Percentiles rank a stretch among this genome's conserved stretches.
Evolutionary conservation across 495 filamentous ascomycete species (phyloP).

Genomic region (Lophiotrema nucula): DNA sequence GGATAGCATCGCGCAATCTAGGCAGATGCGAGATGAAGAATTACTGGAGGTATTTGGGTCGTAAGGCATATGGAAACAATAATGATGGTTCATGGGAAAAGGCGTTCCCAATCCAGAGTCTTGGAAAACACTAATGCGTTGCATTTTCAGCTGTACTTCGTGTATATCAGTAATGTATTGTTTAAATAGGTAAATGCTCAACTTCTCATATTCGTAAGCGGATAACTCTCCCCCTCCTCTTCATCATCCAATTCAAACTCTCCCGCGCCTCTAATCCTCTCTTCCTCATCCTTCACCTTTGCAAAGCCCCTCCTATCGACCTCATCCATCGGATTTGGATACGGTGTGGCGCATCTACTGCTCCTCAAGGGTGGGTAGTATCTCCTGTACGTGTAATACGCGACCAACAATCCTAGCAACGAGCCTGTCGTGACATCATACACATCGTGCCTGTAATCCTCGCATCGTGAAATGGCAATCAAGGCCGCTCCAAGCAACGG

Average conservation of each 20-base stretch:
- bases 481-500: constrained; percentile 79
- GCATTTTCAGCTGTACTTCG: too few species aligned
- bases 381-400: constrained; percentile 79
- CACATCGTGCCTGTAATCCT: constrained; percentile 94
- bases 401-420: constrained; percentile 68
- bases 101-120: too few species aligned
- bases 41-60: too few species aligned
- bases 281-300: constrained; percentile 32
- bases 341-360: constrained; percentile 54
- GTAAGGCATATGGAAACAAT: too few species aligned
- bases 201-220: constrained; percentile 2
- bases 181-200: too few species aligned
- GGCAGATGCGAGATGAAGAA: too few species aligned
- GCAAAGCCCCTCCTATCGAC: constrained; percentile 5
- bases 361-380: constrained; percentile 59
- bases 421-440: constrained; percentile 83
- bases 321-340: constrained; percentile 40
- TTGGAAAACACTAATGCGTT: too few species aligned
- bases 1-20: too few species aligned
- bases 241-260: constrained; percentile 34
- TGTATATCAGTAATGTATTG: too few species aligned
- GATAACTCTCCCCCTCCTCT: constrained; percentile 22
- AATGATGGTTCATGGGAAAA: too few species aligned
- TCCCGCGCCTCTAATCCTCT: constrained; percentile 20
- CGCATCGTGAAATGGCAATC: constrained; percentile 85